phyloP scores from a whole-genome alignment of 2,329 filamentous ascomycete species.

The Xylaria digitata region DNA sequence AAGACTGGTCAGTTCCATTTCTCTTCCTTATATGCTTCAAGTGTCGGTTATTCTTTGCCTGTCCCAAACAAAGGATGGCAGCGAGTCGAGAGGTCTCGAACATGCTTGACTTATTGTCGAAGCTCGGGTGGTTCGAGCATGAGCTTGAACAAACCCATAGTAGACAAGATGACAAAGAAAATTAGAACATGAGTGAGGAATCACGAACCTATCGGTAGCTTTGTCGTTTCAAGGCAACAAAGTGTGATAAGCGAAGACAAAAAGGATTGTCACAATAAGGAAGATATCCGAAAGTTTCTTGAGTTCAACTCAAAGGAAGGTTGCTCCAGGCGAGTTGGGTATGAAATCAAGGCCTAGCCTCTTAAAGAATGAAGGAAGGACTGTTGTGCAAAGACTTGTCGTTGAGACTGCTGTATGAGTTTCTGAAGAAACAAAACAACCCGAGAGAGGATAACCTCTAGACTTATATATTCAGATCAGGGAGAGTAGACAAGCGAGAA shows the following conservation, averaged over 20 bases:
- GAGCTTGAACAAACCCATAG: conserved; percentile 31
- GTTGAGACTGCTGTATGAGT: conserved; percentile 46
- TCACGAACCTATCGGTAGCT: conserved; percentile 45
- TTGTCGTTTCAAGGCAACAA: conserved; percentile 44
- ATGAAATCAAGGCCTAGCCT: conserved; percentile 52
- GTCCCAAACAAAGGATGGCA: conserved; percentile 3
- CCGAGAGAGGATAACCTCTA: conserved; percentile 47
- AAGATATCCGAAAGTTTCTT: conserved; percentile 40
- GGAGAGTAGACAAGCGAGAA: conserved; percentile 36
- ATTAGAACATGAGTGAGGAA: conserved; percentile 6
- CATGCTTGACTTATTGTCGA: neutral
- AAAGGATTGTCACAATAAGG: conserved; percentile 44
- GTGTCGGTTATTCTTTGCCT: conserved; percentile 9
- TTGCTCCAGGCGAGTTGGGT: conserved; percentile 57
- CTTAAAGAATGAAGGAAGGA: conserved; percentile 53
- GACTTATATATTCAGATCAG: conserved; percentile 47
- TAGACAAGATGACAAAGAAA: conserved; percentile 36
- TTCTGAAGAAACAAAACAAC: conserved; percentile 53
- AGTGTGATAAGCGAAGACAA: conserved; percentile 38
- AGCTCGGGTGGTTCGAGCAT: conserved; percentile 3
- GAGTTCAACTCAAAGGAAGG: conserved; percentile 51
- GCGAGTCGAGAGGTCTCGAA: conserved; percentile 8
- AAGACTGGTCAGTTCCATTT: conserved; percentile 20
- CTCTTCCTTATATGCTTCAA: conserved; percentile 19
- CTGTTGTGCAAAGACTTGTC: conserved; percentile 47